A percentile compares a stretch with the other conserved stretches of the same genome.
Evolutionary conservation across 2,329 filamentous ascomycete species (phyloP).

Genomic region (Botrytis hyacinthi): DNA sequence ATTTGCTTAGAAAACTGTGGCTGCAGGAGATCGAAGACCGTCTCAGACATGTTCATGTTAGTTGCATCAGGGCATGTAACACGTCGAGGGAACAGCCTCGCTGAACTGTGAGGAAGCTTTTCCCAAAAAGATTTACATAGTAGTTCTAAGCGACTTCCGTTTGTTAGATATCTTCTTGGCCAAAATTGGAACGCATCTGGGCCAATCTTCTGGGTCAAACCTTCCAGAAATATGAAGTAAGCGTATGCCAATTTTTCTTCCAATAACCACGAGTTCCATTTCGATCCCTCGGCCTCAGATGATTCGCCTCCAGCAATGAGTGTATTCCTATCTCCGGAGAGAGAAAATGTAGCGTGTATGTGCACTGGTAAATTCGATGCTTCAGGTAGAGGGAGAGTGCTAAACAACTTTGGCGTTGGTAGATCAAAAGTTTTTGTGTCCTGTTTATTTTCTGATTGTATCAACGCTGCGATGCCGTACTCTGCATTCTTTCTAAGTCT

Average conservation of each 20-base stretch:
- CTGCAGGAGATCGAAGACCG: conserved; percentile 32
- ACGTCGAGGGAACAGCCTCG: conserved; percentile 29
- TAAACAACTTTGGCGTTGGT: conserved; percentile 27
- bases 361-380: conserved; percentile 34
- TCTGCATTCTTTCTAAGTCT: conserved; percentile 30
- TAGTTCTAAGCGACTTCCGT: conserved; percentile 21
- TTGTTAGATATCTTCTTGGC: conserved; percentile 25
- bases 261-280: conserved; percentile 35
- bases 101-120: conserved; percentile 24
- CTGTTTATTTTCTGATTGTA: conserved; percentile 15
- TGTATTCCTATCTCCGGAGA: conserved; percentile 36
- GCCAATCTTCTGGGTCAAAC: conserved; percentile 22
- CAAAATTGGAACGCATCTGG: conserved; percentile 29
- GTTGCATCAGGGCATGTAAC: not conserved
- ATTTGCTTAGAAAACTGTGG: conserved; percentile 21
- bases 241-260: conserved; percentile 29
- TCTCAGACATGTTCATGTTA: conserved; percentile 25
- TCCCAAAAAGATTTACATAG: conserved; percentile 31
- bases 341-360: conserved; percentile 37
- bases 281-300: conserved; percentile 22
- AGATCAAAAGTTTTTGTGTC: not conserved
- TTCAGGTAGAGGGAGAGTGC: conserved; percentile 29
- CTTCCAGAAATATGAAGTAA: conserved; percentile 33
- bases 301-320: conserved; percentile 29
- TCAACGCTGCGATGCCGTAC: conserved; percentile 30